phyloP scores from a whole-genome alignment of 805 yeast species.

The Starmerella apicola region DNA sequence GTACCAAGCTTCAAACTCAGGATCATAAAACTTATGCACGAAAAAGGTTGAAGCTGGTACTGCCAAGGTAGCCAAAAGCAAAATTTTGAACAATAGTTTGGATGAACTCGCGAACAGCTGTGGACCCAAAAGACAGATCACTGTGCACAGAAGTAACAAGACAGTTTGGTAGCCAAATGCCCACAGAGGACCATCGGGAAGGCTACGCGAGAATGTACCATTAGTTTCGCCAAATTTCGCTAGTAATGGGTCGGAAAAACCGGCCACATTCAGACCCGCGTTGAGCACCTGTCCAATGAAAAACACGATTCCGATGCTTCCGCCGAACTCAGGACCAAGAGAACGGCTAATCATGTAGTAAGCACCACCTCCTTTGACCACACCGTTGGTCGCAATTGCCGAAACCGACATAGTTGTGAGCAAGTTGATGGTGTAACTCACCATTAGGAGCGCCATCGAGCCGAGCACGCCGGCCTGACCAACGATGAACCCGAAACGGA shows the following conservation, averaged over 20 bases:
- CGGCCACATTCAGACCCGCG: slow-evolving; percentile 82
- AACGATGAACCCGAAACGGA: slow-evolving; percentile 86
- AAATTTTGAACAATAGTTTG: slow-evolving; percentile 50
- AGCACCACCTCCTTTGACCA: slow-evolving; percentile 97
- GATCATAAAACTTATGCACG: slow-evolving; percentile 42
- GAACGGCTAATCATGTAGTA: slow-evolving; percentile 94
- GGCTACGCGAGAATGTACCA: slow-evolving; percentile 43
- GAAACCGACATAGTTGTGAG: slow-evolving; percentile 82
- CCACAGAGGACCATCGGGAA: slow-evolving; percentile 64
- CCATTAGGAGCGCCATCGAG: slow-evolving; percentile 47
- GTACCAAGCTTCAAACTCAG: slow-evolving; percentile 32
- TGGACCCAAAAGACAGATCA: slow-evolving; percentile 70
- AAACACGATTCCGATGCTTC: slow-evolving; percentile 89
- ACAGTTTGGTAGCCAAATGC: slow-evolving; percentile 59
- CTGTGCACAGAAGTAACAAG: slow-evolving; percentile 57
- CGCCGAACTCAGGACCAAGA: slow-evolving; percentile 96
- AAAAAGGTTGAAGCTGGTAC: slow-evolving; percentile 68
- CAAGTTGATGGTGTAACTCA: slow-evolving; percentile 70
- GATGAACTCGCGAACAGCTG: slow-evolving; percentile 74
- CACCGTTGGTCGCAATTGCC: slow-evolving; percentile 95
- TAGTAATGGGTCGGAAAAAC: slow-evolving; percentile 81
- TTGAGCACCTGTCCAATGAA: slow-evolving; percentile 90
- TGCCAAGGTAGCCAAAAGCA: slow-evolving; percentile 61
- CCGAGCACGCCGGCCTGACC: slow-evolving; percentile 92
- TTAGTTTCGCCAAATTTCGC: slow-evolving; percentile 55